Conservation (phyloP, 257 asterid species). For the Thymus mandschuricus region DNA sequence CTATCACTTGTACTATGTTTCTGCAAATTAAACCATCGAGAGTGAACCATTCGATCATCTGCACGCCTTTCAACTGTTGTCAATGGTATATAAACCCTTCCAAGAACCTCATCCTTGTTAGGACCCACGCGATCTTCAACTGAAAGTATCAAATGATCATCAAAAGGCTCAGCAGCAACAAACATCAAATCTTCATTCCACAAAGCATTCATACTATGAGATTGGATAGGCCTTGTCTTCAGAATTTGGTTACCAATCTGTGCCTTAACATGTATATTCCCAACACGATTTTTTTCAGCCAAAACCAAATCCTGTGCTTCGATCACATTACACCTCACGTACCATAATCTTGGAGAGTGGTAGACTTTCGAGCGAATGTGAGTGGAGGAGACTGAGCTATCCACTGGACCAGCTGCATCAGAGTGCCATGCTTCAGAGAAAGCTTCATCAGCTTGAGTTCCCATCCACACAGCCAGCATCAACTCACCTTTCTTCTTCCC, state of each 20-base stretch:
- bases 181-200: constrained; percentile 96
- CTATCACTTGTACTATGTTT: constrained; percentile 46
- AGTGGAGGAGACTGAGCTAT: constrained; percentile 50
- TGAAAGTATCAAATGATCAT: constrained; percentile 66
- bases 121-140: constrained; percentile 80
- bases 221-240: constrained; percentile 62
- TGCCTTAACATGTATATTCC: constrained; percentile 64
- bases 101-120: constrained; percentile 69
- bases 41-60: constrained; percentile 63
- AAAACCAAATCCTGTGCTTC: constrained; percentile 83
- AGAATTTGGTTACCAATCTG: constrained; percentile 76
- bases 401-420: constrained; percentile 58
- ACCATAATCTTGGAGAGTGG: constrained; percentile 88
- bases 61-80: constrained; percentile 64
- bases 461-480: constrained; percentile 94
- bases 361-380: constrained; percentile 86
- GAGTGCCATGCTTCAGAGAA: constrained; percentile 94
- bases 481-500: constrained; percentile 72
- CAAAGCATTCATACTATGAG: constrained; percentile 53
- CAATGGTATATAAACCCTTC: constrained; percentile 65
- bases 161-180: constrained; percentile 94
- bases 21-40: constrained; percentile 74
- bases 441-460: constrained; percentile 99
- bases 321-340: constrained; percentile 74
- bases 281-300: constrained; percentile 58